Percentiles rank a stretch among this genome's conserved stretches.
These are phyloP conservation scores for Didymella exigua DNA, from an alignment of 2,329 filamentous ascomycete species.

Conservation along the genomic window DNA sequence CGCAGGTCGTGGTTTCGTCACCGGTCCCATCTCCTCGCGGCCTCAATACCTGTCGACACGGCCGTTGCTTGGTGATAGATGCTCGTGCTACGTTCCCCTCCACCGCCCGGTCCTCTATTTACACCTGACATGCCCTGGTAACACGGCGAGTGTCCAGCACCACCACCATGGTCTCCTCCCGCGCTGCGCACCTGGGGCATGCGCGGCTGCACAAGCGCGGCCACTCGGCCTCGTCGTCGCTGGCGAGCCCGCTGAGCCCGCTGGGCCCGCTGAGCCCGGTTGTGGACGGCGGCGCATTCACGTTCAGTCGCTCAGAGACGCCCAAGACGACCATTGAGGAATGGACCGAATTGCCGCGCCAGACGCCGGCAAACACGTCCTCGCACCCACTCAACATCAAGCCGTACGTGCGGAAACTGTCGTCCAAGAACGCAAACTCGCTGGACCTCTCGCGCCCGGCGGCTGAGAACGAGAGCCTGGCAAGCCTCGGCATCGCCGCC, in stretches of 20 bases:
- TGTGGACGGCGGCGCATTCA: constrained; percentile 34
- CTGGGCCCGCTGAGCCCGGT: constrained; percentile 43
- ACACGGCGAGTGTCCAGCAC: constrained; percentile 19
- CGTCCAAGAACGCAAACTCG: constrained; percentile 55
- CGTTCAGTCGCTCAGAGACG: constrained; percentile 44
- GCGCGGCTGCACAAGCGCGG: constrained; percentile 50
- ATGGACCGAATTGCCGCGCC: constrained; percentile 35
- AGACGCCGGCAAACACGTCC: constrained; percentile 31
- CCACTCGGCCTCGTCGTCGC: constrained; percentile 48
- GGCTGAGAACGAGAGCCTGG: constrained; percentile 58
- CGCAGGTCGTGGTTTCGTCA: constrained; percentile 16
- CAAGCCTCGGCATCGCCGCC: constrained; percentile 59
- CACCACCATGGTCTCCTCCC: constrained; percentile 26
- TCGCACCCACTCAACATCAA: constrained; percentile 55
- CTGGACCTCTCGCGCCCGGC: constrained; percentile 62
- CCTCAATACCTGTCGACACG: constrained; percentile 4
- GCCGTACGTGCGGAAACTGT: constrained; percentile 61
- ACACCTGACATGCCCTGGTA: constrained; percentile 25
- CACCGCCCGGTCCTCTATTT: constrained; percentile 5
- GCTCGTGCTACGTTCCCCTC: constrained; percentile 20
- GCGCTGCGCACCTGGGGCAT: constrained; percentile 36
- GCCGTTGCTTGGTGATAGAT: constrained; percentile 35
- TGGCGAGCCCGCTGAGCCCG: constrained; percentile 43
- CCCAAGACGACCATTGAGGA: constrained; percentile 44
- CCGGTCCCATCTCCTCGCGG: constrained; percentile 19